Evolutionary conservation across 768 basidiomycete species (phyloP).

Genomic region (Amanita exitialis): DNA sequence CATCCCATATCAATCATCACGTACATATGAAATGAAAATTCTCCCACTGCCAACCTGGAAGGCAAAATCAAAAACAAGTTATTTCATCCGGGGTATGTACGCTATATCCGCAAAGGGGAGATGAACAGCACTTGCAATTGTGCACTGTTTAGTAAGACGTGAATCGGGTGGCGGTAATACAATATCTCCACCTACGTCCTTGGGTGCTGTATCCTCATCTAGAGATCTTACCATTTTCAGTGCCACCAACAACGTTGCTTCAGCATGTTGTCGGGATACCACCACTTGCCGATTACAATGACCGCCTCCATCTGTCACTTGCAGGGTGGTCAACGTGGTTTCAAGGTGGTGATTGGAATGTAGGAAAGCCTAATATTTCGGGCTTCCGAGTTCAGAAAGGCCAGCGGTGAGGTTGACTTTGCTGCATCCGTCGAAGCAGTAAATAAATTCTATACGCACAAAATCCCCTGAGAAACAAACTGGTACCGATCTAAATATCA

Average conservation of each 20-base stretch:
- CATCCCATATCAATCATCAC: background rate
- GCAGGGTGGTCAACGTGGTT: background rate
- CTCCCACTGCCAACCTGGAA: background rate
- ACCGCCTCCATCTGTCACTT: background rate
- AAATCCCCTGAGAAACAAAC: too few species aligned
- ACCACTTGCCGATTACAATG: background rate
- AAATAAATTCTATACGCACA: too few species aligned
- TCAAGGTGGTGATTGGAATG: background rate
- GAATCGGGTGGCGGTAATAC: too few species aligned
- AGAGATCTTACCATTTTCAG: background rate
- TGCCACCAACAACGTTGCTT: conserved; percentile 1
- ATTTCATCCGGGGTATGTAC: too few species aligned
- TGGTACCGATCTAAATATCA: too few species aligned
- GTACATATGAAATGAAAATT: background rate
- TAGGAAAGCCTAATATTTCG: background rate
- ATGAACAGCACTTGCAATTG: too few species aligned
- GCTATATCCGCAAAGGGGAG: too few species aligned
- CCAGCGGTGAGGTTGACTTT: background rate
- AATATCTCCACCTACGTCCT: too few species aligned
- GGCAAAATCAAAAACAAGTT: too few species aligned
- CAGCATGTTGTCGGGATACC: background rate
- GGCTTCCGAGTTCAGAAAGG: background rate
- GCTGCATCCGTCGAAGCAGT: too few species aligned
- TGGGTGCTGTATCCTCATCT: background rate
- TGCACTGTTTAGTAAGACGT: too few species aligned